Conservation (phyloP, 768 basidiomycete species). For the Pisolithus microcarpus region DNA sequence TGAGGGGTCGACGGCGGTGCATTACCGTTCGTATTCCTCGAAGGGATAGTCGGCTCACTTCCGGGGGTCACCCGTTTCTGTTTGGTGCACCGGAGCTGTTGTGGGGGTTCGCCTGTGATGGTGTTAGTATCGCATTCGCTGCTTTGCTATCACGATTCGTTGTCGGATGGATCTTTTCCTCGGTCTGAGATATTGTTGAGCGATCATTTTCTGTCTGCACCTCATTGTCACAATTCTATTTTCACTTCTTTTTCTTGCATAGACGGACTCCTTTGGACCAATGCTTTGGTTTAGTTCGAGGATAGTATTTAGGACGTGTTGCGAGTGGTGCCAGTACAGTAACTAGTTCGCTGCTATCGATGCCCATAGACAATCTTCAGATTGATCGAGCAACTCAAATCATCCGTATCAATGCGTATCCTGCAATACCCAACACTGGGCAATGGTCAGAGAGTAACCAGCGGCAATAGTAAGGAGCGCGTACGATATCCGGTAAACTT, state of each 20-base stretch:
- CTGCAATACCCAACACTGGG: constrained; percentile 33
- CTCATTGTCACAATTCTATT: neutral
- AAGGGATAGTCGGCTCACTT: constrained; percentile 17
- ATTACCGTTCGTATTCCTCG: constrained; percentile 40
- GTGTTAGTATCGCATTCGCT: constrained; percentile 24
- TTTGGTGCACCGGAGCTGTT: constrained; percentile 24
- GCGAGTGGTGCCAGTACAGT: too few relatives aligned
- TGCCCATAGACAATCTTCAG: neutral
- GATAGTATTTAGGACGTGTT: too few relatives aligned
- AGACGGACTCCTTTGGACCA: too few relatives aligned
- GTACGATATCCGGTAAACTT: constrained; percentile 80
- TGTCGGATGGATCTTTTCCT: constrained; percentile 25
- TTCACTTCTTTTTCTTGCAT: neutral
- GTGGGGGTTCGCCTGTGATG: constrained; percentile 34
- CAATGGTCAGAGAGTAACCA: neutral
- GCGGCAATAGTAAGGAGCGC: constrained; percentile 24
- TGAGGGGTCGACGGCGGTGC: constrained; percentile 49
- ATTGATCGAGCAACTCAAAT: constrained; percentile 3
- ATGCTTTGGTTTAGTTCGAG: too few relatives aligned
- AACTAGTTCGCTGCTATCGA: too few relatives aligned
- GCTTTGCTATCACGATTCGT: constrained; percentile 19
- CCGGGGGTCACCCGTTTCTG: constrained; percentile 5
- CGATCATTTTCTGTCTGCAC: neutral
- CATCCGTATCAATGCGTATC: constrained; percentile 26
- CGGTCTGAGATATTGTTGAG: neutral